These are phyloP conservation scores for Gossypium lobatum DNA, from an alignment of 441 rosid genomes.

Conservation along the genomic window DNA sequence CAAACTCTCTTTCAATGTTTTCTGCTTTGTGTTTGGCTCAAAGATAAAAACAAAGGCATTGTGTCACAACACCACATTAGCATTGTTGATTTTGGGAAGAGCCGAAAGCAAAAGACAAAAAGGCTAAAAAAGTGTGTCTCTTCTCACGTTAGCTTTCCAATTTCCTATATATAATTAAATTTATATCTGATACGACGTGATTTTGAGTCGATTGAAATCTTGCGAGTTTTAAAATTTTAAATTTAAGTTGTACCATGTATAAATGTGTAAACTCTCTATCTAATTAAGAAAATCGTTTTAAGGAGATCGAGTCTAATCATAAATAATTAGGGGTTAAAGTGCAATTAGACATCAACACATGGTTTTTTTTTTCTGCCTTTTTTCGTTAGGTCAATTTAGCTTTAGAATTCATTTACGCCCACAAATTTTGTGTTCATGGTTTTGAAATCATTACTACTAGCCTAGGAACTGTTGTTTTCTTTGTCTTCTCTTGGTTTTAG, in stretches of 20 bases:
- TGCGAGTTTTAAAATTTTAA: no score
- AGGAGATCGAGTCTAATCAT: no score
- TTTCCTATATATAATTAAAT: no score
- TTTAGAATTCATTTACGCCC: background rate
- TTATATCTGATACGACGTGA: no score
- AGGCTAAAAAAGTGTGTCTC: background rate
- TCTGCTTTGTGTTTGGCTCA: background rate
- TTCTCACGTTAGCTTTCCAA: background rate
- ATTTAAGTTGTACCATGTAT: no score
- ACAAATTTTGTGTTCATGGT: background rate
- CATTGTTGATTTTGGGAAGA: constrained; percentile 5
- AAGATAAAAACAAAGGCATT: background rate
- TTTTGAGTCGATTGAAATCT: no score
- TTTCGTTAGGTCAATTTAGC: background rate
- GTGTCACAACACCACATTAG: background rate
- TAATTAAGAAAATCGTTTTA: no score
- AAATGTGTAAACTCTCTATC: background rate
- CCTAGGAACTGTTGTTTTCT: no score
- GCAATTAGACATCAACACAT: background rate
- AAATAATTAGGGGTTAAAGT: no score
- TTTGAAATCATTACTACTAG: no score
- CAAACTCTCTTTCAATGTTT: background rate
- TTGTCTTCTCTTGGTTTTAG: no score
- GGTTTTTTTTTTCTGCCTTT: background rate
- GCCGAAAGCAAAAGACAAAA: constrained; percentile 31